Evolutionary conservation across 73 alveolate genomes (phyloP), one percentile per base, ranked within the genome.

Genomic region (Paramecium tetraurelia): DNA sequence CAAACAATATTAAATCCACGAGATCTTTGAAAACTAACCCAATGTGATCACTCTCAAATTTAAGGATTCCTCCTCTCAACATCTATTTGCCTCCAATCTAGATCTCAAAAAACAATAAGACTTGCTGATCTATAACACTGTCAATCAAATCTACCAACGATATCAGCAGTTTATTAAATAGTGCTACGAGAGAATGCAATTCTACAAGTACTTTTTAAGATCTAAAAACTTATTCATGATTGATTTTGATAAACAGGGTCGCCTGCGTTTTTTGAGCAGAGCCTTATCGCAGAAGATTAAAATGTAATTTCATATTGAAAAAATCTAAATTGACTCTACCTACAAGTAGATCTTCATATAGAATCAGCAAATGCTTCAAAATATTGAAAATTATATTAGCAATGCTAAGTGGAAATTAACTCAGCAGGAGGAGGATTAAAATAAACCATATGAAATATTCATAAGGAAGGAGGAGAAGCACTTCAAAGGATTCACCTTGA

Each of bases 241-340:
- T 10, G 90, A 80, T 41, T 80, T 80, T 63, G 90, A 80, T 48
- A 80, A 80, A 7, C 24, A 40, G n/a, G 90, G 90, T 31, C 21
- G 57, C 4, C 43, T 80, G 22, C 16, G 57, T 2, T 80, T 80
- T 48, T 44, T 80, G 31, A 31, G 63, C 21, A 80, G 72, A 29
- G 76, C 90, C 6, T 27, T 80, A 3, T 40, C 76, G 10, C 14
- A 22, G 21, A 80, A 48, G 38, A 46, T 80, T 27, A 80, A 80
- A 18, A 11, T 16, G 35, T 48, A 80, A 44, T 44, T 44, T 22
- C 33, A 44, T 2, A 31, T 41, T 38, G 43, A 80, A 10, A 44
- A 80, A 80, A 44, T 20, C 2, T 43, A 48, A 41, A 31, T 80
- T 14, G 75, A 63, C 31, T 4, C 21, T 4, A 44, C 70, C 21